Conservation (phyloP, 164 flowering plant genomes). For the Berberis thunbergii region DNA sequence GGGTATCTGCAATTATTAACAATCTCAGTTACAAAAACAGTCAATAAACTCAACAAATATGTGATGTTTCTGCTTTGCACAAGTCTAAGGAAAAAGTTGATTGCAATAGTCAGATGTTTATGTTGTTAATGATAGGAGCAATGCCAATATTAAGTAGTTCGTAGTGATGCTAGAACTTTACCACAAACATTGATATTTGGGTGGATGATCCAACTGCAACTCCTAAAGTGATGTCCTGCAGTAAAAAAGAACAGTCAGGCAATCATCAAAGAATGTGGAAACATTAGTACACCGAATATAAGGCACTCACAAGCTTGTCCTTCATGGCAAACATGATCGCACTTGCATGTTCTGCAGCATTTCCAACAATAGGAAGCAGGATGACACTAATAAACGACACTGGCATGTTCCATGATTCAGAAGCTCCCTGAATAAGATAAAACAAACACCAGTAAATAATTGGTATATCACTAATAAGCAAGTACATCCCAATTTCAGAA, state of each 20-base stretch:
- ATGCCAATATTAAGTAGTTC: background rate
- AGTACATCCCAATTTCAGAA: no score
- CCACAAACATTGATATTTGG: slow-evolving; percentile 81
- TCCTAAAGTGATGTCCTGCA: slow-evolving; percentile 61
- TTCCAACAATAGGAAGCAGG: slow-evolving; percentile 69
- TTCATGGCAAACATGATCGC: slow-evolving; percentile 74
- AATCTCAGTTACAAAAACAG: background rate
- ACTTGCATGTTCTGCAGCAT: slow-evolving; percentile 82
- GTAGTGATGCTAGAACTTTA: slow-evolving; percentile 11
- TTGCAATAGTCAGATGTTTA: background rate
- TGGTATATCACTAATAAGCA: no score
- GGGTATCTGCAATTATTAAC: slow-evolving; percentile 46
- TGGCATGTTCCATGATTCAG: slow-evolving; percentile 60
- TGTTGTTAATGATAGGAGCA: background rate
- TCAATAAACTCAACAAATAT: background rate
- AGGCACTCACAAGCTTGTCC: slow-evolving; percentile 54
- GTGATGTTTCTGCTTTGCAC: no score
- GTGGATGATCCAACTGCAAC: slow-evolving; percentile 78
- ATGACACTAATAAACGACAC: slow-evolving; percentile 70
- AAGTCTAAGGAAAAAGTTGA: background rate
- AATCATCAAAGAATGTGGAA: slow-evolving; percentile 3
- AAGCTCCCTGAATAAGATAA: slow-evolving; percentile 48
- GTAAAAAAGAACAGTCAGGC: background rate
- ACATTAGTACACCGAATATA: background rate
- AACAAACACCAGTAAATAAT: background rate